Evolutionary conservation across 306 rosid genomes (phyloP).

Genomic region (Pyrus bretschneideri): DNA sequence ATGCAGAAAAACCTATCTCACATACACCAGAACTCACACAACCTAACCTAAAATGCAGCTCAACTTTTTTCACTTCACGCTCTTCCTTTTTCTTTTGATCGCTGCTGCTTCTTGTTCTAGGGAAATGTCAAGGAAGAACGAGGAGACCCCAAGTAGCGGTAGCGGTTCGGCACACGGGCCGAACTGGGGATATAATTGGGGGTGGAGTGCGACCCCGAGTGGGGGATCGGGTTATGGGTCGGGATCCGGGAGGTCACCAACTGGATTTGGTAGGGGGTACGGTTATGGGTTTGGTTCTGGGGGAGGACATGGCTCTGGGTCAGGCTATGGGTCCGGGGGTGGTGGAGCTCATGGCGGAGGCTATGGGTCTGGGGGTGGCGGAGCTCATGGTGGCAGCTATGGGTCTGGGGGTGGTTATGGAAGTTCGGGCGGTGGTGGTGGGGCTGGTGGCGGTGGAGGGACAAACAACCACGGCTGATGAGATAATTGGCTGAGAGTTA

Average conservation of each 20-base stretch:
- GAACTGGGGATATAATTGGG: constrained; percentile 77
- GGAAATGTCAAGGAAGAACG: constrained; percentile 25
- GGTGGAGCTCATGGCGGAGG: constrained; percentile 57
- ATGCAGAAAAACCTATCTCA: constrained; percentile 16
- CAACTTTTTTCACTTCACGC: constrained; percentile 7
- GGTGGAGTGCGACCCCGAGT: constrained; percentile 68
- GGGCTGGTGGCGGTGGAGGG: constrained; percentile 17
- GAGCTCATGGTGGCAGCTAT: constrained; percentile 44
- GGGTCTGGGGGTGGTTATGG: constrained; percentile 55
- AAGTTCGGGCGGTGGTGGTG: constrained; percentile 23
- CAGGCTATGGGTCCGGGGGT: constrained; percentile 51
- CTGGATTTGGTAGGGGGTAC: constrained; percentile 37
- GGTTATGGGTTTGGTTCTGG: constrained; percentile 70
- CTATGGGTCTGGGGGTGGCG: constrained; percentile 48
- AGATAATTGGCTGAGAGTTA: constrained; percentile 1
- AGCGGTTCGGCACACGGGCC: constrained; percentile 69
- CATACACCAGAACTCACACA: constrained; percentile 3
- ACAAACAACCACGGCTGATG: constrained; percentile 31
- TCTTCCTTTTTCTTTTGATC: constrained; percentile 34
- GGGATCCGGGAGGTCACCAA: constrained; percentile 57
- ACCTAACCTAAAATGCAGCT: constrained; percentile 36
- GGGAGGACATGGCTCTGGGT: constrained; percentile 47
- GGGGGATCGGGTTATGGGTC: constrained; percentile 80
- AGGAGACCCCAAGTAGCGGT: constrained; percentile 39
- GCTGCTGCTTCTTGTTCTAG: neutral